Conservation (phyloP, 768 basidiomycete species). For the Mrakia frigida region DNA sequence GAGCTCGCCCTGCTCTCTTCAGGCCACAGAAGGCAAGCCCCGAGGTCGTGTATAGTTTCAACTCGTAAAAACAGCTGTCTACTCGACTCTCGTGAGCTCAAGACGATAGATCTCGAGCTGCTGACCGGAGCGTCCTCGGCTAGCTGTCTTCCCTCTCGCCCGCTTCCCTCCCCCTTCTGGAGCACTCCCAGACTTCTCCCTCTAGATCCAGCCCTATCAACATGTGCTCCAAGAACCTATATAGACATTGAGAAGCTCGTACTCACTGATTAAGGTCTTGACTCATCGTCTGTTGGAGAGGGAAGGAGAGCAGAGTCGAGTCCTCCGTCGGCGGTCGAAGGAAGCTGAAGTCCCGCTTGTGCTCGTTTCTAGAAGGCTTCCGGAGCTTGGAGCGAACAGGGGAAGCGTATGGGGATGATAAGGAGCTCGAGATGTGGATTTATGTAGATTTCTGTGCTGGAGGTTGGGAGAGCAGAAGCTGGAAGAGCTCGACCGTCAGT, state of each 20-base stretch:
- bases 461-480: too few relatives aligned
- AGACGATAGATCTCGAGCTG: background rate
- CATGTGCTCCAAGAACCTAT: background rate
- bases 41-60: background rate
- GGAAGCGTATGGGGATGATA: background rate
- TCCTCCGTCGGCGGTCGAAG: background rate
- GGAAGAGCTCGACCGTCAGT: too few relatives aligned
- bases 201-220: background rate
- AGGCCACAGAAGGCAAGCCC: too few relatives aligned
- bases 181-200: background rate
- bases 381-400: background rate
- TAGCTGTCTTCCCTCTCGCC: background rate
- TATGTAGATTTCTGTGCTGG: too few relatives aligned
- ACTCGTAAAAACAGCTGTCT: background rate
- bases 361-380: too few relatives aligned
- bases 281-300: background rate
- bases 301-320: background rate
- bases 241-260: background rate
- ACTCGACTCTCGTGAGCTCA: background rate
- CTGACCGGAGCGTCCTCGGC: background rate
- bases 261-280: background rate
- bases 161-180: background rate
- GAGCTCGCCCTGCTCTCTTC: too few relatives aligned
- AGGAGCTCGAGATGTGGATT: too few relatives aligned
- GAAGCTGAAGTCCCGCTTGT: background rate